Evolutionary conservation across 2,329 filamentous ascomycete genomes (phyloP).

Genomic region (Shiraia sp.): DNA sequence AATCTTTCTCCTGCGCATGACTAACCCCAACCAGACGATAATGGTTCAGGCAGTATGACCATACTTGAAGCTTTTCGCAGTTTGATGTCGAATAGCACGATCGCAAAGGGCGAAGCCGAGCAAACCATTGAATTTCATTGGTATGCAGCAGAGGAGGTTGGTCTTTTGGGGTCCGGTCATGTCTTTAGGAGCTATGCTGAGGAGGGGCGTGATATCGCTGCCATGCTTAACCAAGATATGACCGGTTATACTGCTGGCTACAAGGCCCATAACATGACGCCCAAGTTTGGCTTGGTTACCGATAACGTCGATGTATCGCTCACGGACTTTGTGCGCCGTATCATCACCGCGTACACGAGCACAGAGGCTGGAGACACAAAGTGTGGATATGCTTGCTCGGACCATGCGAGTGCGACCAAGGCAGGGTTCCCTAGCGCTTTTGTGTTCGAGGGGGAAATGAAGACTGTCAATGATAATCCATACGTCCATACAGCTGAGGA

Average conservation of each 20-base stretch:
- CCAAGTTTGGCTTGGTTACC: constrained; percentile 87
- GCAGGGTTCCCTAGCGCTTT: constrained; percentile 74
- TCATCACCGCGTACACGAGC: constrained; percentile 82
- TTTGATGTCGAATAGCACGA: constrained; percentile 69
- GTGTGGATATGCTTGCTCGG: constrained; percentile 81
- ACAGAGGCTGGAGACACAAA: constrained; percentile 85
- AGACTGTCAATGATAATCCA: constrained; percentile 55
- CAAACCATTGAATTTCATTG: constrained; percentile 96
- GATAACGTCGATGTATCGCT: constrained; percentile 82
- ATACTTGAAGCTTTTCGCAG: constrained; percentile 87
- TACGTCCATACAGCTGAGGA: constrained; percentile 72
- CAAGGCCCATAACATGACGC: constrained; percentile 76
- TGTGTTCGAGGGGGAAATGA: constrained; percentile 72
- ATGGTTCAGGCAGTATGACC: constrained; percentile 87
- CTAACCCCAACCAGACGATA: constrained; percentile 85
- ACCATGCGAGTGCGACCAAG: constrained; percentile 72
- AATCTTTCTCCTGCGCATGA: constrained; percentile 71
- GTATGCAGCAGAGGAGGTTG: constrained; percentile 89
- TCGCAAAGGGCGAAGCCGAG: constrained; percentile 69
- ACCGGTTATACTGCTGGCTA: constrained; percentile 78
- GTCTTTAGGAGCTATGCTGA: constrained; percentile 82
- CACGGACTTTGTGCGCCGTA: constrained; percentile 84
- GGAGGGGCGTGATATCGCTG: constrained; percentile 74
- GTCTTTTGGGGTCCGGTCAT: constrained; percentile 81
- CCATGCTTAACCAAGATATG: constrained; percentile 98